A percentile compares a stretch with the other conserved stretches of the same genome.
Conservation (phyloP, 257 asterid genomes). For the Avicennia marina region DNA sequence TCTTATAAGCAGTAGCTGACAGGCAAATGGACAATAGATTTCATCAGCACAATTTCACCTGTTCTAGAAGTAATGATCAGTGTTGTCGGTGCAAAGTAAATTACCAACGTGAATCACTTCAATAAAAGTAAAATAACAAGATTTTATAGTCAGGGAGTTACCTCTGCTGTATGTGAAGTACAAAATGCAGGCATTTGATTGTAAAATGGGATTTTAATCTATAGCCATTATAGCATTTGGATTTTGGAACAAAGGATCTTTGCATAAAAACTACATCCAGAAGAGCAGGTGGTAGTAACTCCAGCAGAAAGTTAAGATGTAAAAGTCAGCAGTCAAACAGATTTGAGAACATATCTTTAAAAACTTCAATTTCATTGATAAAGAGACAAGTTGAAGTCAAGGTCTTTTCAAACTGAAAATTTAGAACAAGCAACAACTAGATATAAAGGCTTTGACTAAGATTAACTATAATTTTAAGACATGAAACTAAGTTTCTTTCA, state of each 20-base stretch:
- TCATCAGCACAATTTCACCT: background rate
- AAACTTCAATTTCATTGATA: conserved; percentile 1
- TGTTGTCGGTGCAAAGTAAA: too few relatives aligned
- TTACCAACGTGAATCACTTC: conserved; percentile 6
- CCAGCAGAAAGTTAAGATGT: background rate
- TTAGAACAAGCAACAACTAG: background rate
- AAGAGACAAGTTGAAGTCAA: background rate
- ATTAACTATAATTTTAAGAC: too few relatives aligned
- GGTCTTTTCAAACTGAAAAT: conserved; percentile 6
- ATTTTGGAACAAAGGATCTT: too few relatives aligned
- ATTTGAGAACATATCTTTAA: background rate
- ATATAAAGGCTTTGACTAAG: too few relatives aligned
- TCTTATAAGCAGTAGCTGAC: too few relatives aligned
- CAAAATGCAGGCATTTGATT: too few relatives aligned
- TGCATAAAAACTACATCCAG: too few relatives aligned
- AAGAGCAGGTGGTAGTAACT: too few relatives aligned
- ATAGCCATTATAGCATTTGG: too few relatives aligned
- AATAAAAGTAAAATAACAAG: background rate
- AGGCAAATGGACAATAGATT: conserved; percentile 5
- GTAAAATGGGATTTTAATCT: too few relatives aligned
- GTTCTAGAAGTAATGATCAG: background rate
- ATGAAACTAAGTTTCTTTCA: too few relatives aligned
- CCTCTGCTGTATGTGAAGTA: background rate
- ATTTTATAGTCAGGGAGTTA: conserved; percentile 6
- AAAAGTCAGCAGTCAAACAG: conserved; percentile 2